A percentile compares a stretch with the other conserved stretches of the same genome.
Evolutionary conservation across 768 basidiomycete genomes (phyloP).

Genomic region (Rhizopogon rudus): DNA sequence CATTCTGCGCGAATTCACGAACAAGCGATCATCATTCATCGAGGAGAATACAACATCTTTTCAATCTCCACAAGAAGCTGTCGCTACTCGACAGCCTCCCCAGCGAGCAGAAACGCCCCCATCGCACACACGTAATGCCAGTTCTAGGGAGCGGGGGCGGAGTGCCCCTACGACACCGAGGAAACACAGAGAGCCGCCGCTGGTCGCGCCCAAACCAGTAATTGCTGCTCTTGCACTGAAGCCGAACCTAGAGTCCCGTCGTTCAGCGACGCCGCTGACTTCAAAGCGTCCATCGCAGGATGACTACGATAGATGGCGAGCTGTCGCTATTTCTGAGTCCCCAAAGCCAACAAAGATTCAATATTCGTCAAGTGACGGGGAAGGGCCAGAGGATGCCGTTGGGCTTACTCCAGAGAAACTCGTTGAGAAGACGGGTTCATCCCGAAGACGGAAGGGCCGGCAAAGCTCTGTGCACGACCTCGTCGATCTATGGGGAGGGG

Average conservation of each 20-base stretch:
- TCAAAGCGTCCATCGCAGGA: background rate
- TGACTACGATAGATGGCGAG: slow-evolving; percentile 45
- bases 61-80: slow-evolving; percentile 29
- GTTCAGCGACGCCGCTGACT: background rate
- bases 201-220: background rate
- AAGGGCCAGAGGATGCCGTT: slow-evolving; percentile 45
- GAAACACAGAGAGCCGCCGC: background rate
- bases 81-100: slow-evolving; percentile 16
- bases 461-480: slow-evolving; percentile 84
- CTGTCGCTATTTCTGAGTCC: slow-evolving; percentile 25
- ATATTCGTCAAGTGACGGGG: slow-evolving; percentile 54
- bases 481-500: slow-evolving; percentile 74
- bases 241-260: background rate
- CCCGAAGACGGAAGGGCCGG: slow-evolving; percentile 42
- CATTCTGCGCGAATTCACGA: slow-evolving; percentile 63
- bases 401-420: slow-evolving; percentile 21
- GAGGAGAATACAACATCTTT: slow-evolving; percentile 36
- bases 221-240: background rate
- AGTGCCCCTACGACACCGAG: slow-evolving; percentile 1
- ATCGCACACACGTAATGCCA: slow-evolving; percentile 22
- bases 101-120: slow-evolving; percentile 10
- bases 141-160: slow-evolving; percentile 31
- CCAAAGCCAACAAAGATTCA: slow-evolving; percentile 22
- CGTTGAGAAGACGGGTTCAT: slow-evolving; percentile 17
- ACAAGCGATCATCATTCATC: slow-evolving; percentile 67